These are phyloP conservation scores for Medicago lupulina DNA, from an alignment of 306 rosid genomes.

Conservation along the genomic window DNA sequence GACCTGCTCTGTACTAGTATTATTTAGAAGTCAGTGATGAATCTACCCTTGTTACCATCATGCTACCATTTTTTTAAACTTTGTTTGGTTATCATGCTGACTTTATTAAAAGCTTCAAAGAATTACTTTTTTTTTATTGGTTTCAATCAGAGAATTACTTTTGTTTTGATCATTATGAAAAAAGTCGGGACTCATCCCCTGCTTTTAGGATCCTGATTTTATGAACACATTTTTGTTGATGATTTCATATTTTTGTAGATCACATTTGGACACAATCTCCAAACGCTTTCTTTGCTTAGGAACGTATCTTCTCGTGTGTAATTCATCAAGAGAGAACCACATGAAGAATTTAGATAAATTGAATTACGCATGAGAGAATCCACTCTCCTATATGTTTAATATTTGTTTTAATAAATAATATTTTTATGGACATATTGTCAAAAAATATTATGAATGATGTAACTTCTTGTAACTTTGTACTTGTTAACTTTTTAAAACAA, in stretches of 20 bases:
- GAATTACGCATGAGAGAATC: no score
- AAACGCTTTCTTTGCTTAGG: no score
- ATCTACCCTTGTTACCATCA: neutral
- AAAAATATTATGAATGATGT: no score
- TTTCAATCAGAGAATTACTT: neutral
- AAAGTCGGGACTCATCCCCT: neutral
- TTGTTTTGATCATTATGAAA: neutral
- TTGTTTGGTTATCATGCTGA: neutral
- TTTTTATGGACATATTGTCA: no score
- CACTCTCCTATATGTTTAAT: no score
- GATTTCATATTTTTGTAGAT: conserved; percentile 7
- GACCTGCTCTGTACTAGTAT: neutral
- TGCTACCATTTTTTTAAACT: neutral
- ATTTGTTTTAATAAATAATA: no score
- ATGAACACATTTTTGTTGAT: neutral
- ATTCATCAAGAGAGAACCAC: no score
- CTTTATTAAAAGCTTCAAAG: neutral
- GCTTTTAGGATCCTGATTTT: neutral
- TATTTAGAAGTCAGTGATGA: neutral
- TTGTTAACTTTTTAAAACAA: no score
- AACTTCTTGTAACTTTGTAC: no score
- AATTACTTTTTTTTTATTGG: no score
- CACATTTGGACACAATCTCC: neutral
- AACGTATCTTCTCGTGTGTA: no score
- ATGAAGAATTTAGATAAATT: no score